Conservation (phyloP, 2,329 filamentous ascomycete species). For the Endoconidiophora laricicola region DNA sequence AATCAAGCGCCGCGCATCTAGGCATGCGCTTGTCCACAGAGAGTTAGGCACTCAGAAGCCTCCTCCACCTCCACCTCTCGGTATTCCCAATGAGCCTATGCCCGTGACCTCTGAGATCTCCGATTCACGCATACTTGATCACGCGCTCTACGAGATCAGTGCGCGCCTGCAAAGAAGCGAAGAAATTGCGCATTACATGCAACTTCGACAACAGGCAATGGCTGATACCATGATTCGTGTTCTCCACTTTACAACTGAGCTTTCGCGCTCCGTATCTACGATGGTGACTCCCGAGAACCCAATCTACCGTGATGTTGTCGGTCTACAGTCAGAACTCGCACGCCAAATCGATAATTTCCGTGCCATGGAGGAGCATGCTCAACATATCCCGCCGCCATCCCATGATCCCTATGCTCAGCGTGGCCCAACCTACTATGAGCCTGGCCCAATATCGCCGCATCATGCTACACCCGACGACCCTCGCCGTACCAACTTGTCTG, state of each 20-base stretch:
- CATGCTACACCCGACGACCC: slow-evolving; percentile 76
- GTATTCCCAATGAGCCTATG: slow-evolving; percentile 70
- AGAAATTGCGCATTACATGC: slow-evolving; percentile 64
- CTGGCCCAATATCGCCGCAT: slow-evolving; percentile 70
- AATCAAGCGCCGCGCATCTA: slow-evolving; percentile 85
- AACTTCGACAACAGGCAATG: slow-evolving; percentile 63
- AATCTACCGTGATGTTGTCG: slow-evolving; percentile 58
- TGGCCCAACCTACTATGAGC: slow-evolving; percentile 53
- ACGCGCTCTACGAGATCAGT: slow-evolving; percentile 66
- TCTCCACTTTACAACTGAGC: slow-evolving; percentile 65
- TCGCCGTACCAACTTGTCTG: slow-evolving; percentile 51
- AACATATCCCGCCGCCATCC: slow-evolving; percentile 42
- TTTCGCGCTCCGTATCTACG: slow-evolving; percentile 57
- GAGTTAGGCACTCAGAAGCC: slow-evolving; percentile 63
- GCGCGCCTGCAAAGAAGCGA: slow-evolving; percentile 64
- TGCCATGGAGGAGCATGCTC: slow-evolving; percentile 39
- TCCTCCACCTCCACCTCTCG: slow-evolving; percentile 28
- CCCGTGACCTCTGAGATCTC: slow-evolving; percentile 43
- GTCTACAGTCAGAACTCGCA: slow-evolving; percentile 42
- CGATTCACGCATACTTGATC: slow-evolving; percentile 66
- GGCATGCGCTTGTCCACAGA: slow-evolving; percentile 82
- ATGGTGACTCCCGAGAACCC: slow-evolving; percentile 61
- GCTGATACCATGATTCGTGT: slow-evolving; percentile 62
- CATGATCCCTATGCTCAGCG: slow-evolving; percentile 40
- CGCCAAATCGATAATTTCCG: slow-evolving; percentile 42